Base-by-base conservation (phyloP, 768 basidiomycete genomes). In the Xerocomellus amylosporus region DNA sequence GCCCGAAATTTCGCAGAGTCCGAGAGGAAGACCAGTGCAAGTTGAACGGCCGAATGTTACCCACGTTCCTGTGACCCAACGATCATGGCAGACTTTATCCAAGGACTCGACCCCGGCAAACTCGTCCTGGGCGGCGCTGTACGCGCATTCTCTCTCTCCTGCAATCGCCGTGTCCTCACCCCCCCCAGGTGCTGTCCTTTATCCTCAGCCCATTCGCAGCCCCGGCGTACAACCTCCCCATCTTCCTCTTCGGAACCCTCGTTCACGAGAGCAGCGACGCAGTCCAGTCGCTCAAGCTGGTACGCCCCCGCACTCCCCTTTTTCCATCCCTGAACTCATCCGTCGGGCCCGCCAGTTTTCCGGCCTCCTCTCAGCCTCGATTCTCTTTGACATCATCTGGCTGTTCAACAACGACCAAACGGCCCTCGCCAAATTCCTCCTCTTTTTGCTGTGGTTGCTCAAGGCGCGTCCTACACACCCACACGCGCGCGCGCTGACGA, bases 181-280 rank as follows among this genome's bases (percentile, higher is more conserved):
- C 38, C 26, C 41, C 13, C 10, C 59, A 90, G 89, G 75, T 71
- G 26, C 70, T 92, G 26, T 84, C 88, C 14, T 85, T 88, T 58
- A 46, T 77, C 43, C 72, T 81, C 42, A 73, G 73, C 54, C 75
- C 85, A 5, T 87, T 83, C 64, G 59, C 74, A 0, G 72, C 82
- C 1, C 87, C 90, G 2, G 65, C 77, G 2, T 93, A 93, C 69
- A 93, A 93, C 65, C 75, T 93, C 20, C 84, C 91, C n/a, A 76
- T 93, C 49, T 87, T 90, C 58, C 77, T 93, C 24, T 92, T 91
- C 57, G 91, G 91, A 1, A 72, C 75, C 2, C 85, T 90, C 67
- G 84, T 79, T 0, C 85, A 88, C 62, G 90, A 93, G 63, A 82
- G 77, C 52, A 72, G 74, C 9, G 89, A 90, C 46, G 82, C 82